Conservation (phyloP, 805 yeast species). For the Myxozyma lipomycoides region DNA sequence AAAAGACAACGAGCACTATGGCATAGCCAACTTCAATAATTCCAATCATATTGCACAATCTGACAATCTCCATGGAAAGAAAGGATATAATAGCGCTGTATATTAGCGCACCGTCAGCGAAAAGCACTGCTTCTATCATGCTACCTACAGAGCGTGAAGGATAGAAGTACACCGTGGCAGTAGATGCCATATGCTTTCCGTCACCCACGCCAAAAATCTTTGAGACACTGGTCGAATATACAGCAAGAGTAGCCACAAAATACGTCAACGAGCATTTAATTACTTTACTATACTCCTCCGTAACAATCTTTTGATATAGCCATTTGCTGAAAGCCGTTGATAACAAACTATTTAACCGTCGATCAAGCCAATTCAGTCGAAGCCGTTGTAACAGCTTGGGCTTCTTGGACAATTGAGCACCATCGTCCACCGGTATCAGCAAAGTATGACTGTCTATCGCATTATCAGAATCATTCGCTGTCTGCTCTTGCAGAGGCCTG, state of each 20-base stretch:
- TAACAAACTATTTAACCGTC: not conserved
- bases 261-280: slow-evolving; percentile 73
- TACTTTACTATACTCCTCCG: slow-evolving; percentile 1
- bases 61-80: slow-evolving; percentile 50
- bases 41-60: slow-evolving; percentile 45
- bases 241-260: slow-evolving; percentile 66
- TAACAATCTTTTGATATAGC: slow-evolving; percentile 1
- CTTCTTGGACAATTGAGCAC: not conserved
- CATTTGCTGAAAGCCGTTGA: not conserved
- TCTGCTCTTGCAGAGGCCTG: not conserved
- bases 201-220: slow-evolving; percentile 58
- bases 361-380: not conserved
- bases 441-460: not conserved
- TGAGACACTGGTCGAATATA: slow-evolving; percentile 47
- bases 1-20: slow-evolving; percentile 49
- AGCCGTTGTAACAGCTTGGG: not conserved
- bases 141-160: slow-evolving; percentile 76
- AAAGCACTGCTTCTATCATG: slow-evolving; percentile 69
- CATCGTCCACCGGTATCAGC: not conserved
- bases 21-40: slow-evolving; percentile 37
- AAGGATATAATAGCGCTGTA: slow-evolving; percentile 54
- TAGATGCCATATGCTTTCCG: slow-evolving; percentile 76
- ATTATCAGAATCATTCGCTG: slow-evolving; percentile 1
- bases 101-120: slow-evolving; percentile 51
- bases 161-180: slow-evolving; percentile 80